Percentiles rank a stretch among this genome's conserved stretches.
phyloP scores from a whole-genome alignment of 768 basidiomycete species.

The Dioszegia aurantiaca region DNA sequence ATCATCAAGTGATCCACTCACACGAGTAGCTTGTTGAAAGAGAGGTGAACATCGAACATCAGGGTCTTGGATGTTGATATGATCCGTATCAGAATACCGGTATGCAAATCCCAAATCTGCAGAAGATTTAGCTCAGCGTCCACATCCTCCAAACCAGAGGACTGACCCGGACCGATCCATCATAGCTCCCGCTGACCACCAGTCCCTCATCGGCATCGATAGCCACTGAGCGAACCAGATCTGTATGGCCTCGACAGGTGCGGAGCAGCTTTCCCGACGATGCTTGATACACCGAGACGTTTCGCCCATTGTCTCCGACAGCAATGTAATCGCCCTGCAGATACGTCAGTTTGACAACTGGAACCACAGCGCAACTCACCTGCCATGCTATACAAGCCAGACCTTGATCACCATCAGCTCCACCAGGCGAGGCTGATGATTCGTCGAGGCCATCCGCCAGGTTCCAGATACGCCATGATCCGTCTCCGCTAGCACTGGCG shows the following conservation, averaged over 20 bases:
- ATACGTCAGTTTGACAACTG: neutral
- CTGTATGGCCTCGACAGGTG: slow-evolving; percentile 31
- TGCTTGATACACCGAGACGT: slow-evolving; percentile 27
- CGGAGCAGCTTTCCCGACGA: slow-evolving; percentile 13
- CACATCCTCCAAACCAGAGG: neutral
- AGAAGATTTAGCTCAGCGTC: neutral
- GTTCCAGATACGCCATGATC: slow-evolving; percentile 30
- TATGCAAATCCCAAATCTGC: neutral
- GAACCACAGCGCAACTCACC: no score
- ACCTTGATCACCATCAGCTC: slow-evolving; percentile 10
- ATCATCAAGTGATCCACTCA: slow-evolving; percentile 23
- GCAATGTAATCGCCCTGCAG: slow-evolving; percentile 30
- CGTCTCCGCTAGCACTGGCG: slow-evolving; percentile 30
- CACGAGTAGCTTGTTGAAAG: slow-evolving; percentile 10
- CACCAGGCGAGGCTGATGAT: no score
- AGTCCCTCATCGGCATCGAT: slow-evolving; percentile 18
- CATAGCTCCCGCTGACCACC: slow-evolving; percentile 37
- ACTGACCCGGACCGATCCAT: slow-evolving; percentile 31
- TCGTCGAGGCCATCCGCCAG: slow-evolving; percentile 10
- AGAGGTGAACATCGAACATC: neutral
- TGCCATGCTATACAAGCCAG: slow-evolving; percentile 39
- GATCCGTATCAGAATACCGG: neutral
- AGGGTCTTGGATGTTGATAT: neutral
- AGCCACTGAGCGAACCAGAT: slow-evolving; percentile 29
- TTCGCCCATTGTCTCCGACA: slow-evolving; percentile 27